Conservation (phyloP, 2,329 filamentous ascomycete genomes). For the Talaromyces islandicus region DNA sequence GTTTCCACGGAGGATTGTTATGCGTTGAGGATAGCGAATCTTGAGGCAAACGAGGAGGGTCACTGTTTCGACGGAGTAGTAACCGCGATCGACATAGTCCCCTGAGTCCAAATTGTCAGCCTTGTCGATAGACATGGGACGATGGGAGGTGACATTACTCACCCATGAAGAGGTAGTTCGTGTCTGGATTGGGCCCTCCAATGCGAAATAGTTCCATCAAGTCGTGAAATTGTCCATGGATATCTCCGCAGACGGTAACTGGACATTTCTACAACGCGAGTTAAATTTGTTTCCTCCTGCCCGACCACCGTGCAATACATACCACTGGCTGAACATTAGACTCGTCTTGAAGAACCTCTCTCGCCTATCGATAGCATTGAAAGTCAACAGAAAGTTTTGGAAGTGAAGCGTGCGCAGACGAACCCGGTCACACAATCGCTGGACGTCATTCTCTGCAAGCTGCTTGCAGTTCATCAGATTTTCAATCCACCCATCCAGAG, state of each 20-base stretch:
- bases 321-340: conserved; percentile 99
- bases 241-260: conserved; percentile 97
- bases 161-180: conserved; percentile 99
- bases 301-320: conserved; percentile 34
- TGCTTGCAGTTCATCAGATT: conserved; percentile 98
- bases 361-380: conserved; percentile 54
- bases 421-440: conserved; percentile 97
- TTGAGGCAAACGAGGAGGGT: conserved; percentile 94
- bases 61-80: conserved; percentile 98
- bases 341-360: conserved; percentile 94
- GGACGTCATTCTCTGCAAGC: conserved; percentile 87
- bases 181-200: conserved; percentile 94
- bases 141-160: conserved; percentile 26
- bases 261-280: conserved; percentile 72
- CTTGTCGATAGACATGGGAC: conserved; percentile 10
- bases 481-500: conserved; percentile 97
- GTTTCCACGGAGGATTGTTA: conserved; percentile 97
- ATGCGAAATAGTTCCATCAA: conserved; percentile 99
- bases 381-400: not conserved
- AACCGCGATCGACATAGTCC: conserved; percentile 97
- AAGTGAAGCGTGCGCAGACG: conserved; percentile 25
- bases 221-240: conserved; percentile 98
- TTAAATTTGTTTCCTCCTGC: conserved; percentile 14
- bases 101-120: conserved; percentile 46
- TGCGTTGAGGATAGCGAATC: conserved; percentile 95